A percentile compares a stretch with the other conserved stretches of the same genome.
Conservation (phyloP, 2,329 filamentous ascomycete species). For the Talaromyces sp. region DNA sequence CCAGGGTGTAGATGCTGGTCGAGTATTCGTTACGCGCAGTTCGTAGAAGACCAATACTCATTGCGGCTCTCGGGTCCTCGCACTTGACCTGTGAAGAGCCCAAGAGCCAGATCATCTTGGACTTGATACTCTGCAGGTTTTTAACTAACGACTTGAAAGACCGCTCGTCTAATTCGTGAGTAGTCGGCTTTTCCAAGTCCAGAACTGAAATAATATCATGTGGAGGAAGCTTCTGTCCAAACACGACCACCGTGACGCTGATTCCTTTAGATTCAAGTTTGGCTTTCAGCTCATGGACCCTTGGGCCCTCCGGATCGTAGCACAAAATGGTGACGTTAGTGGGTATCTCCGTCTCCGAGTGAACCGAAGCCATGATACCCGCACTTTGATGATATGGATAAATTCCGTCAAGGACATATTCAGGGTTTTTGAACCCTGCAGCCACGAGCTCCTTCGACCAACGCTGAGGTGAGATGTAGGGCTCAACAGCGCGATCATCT, state of each 20-base stretch:
- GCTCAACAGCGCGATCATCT: constrained; percentile 12
- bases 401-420: not conserved
- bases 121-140: not conserved
- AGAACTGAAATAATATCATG: constrained; percentile 1
- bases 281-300: not conserved
- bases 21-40: not conserved
- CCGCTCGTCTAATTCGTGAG: not conserved
- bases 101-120: not conserved
- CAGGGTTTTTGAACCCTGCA: constrained; percentile 14
- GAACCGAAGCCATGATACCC: not conserved
- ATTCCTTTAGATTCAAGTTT: not conserved
- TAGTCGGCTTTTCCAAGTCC: not conserved
- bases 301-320: not conserved
- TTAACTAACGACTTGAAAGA: not conserved
- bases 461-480: constrained; percentile 12
- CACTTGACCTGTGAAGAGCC: not conserved
- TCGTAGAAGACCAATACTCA: not conserved
- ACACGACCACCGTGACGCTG: not conserved
- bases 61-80: not conserved
- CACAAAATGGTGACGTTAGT: not conserved
- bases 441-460: constrained; percentile 25
- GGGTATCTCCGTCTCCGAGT: not conserved
- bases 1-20: not conserved
- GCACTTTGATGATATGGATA: not conserved
- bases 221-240: not conserved